Conservation (phyloP, 352 stramenopile species). For the Pythium plurisporium region DNA sequence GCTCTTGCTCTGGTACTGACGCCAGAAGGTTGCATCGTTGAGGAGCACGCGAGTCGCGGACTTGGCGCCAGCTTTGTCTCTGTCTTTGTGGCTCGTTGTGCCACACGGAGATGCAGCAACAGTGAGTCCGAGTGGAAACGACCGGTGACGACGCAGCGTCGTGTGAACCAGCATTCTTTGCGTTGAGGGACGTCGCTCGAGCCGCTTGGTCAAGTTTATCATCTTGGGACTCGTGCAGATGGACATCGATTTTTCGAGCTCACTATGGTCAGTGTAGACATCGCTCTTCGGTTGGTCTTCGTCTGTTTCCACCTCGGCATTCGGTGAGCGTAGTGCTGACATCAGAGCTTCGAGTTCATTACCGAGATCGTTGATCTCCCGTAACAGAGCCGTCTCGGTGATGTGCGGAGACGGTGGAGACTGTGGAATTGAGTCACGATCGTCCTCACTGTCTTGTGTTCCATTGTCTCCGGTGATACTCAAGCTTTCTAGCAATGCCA, state of each 20-base stretch:
- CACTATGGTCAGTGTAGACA: too few relatives aligned
- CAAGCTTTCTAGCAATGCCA: conserved; percentile 7
- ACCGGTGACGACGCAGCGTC: background rate
- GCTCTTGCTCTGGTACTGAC: conserved; percentile 48
- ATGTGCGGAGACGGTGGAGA: background rate
- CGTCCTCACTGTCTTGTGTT: background rate
- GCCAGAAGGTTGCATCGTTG: conserved; percentile 28
- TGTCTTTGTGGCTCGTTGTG: background rate
- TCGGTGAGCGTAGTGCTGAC: background rate
- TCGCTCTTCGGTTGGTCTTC: too few relatives aligned
- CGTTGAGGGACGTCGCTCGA: background rate
- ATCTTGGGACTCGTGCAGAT: conserved; percentile 14
- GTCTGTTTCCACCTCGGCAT: background rate
- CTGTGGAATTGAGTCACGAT: background rate
- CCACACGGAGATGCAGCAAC: background rate
- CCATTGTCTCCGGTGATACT: background rate
- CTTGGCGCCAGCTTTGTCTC: background rate
- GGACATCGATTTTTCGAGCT: background rate
- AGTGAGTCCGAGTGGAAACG: conserved; percentile 1
- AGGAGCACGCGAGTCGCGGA: conserved; percentile 14
- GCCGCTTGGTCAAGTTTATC: background rate
- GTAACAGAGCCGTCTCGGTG: background rate
- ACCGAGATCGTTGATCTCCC: conserved; percentile 4
- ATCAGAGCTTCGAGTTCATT: conserved; percentile 10
- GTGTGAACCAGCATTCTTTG: conserved; percentile 1